phyloP scores from a whole-genome alignment of 768 basidiomycete genomes.

The Astraeus odoratus region DNA sequence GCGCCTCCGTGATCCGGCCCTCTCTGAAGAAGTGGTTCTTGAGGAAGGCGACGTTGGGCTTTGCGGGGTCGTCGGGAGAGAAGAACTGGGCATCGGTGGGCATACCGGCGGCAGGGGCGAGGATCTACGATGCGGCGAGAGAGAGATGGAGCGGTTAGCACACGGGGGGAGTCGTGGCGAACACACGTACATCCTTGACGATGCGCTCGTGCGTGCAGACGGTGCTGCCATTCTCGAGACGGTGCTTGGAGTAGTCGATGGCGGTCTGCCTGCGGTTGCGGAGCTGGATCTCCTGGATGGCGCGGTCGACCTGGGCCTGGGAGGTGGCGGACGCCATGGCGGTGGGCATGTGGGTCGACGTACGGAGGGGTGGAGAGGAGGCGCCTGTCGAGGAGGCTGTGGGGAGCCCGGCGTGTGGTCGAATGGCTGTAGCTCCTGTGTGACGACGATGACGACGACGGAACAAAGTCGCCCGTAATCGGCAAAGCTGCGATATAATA shows the following conservation, averaged over 20 bases:
- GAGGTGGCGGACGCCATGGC: conserved; percentile 14
- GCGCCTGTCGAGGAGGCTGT: not conserved
- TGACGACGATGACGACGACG: not conserved
- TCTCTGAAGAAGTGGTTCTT: conserved; percentile 76
- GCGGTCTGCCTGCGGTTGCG: conserved; percentile 14
- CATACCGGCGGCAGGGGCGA: conserved; percentile 51
- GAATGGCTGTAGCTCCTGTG: not conserved
- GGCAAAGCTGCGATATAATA: no score
- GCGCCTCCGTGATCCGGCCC: conserved; percentile 57
- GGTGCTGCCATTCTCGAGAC: conserved; percentile 18
- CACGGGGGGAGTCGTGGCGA: not conserved
- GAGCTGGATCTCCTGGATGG: conserved; percentile 23
- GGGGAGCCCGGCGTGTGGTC: not conserved
- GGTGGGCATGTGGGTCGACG: not conserved
- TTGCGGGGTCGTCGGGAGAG: conserved; percentile 53
- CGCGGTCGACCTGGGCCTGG: conserved; percentile 22
- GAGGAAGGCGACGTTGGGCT: conserved; percentile 65
- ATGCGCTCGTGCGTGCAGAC: conserved; percentile 23
- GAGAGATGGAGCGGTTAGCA: not conserved
- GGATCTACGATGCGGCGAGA: conserved; percentile 58
- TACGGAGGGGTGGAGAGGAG: not conserved
- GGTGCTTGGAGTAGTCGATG: conserved; percentile 19
- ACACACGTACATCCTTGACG: conserved; percentile 17
- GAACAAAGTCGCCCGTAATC: not conserved
- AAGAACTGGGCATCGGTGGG: conserved; percentile 76